phyloP scores from a whole-genome alignment of 2,329 filamentous ascomycete genomes.

The Alternaria longipes region DNA sequence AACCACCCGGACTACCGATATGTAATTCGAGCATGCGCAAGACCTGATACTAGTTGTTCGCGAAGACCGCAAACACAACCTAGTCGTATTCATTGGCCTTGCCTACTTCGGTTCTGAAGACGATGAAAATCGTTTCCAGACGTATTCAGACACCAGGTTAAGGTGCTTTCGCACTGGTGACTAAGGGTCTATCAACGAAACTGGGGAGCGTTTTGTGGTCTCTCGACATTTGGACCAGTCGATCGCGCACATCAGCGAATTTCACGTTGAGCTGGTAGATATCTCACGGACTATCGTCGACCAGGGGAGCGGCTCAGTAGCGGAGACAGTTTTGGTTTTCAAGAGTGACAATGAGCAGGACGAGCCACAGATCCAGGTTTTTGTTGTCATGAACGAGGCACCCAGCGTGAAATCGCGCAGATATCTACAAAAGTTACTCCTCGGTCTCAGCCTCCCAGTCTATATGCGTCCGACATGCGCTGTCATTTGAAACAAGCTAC shows the following conservation, averaged over 20 bases:
- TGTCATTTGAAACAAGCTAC: not conserved
- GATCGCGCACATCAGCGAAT: not conserved
- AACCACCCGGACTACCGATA: not conserved
- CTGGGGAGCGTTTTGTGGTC: not conserved
- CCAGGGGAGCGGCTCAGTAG: not conserved
- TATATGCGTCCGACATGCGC: constrained; percentile 8
- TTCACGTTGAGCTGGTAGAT: not conserved
- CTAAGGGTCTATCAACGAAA: not conserved
- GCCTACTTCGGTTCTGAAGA: not conserved
- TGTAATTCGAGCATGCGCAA: constrained; percentile 4
- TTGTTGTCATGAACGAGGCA: not conserved
- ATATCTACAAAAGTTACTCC: constrained; percentile 1
- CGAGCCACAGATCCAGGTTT: not conserved
- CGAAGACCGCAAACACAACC: not conserved
- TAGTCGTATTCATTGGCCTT: not conserved
- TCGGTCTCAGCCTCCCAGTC: not conserved
- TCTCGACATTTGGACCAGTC: not conserved
- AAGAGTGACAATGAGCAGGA: not conserved
- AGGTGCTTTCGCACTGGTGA: not conserved
- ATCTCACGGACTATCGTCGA: not conserved
- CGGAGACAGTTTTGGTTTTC: not conserved
- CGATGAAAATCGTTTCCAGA: not conserved
- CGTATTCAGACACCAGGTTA: not conserved
- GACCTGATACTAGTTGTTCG: not conserved
- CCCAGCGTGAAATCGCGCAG: not conserved